A percentile compares a stretch with the other conserved stretches of the same genome.
phyloP scores from a whole-genome alignment of 176 grass and related monocot species.

The Chloris gayana region DNA sequence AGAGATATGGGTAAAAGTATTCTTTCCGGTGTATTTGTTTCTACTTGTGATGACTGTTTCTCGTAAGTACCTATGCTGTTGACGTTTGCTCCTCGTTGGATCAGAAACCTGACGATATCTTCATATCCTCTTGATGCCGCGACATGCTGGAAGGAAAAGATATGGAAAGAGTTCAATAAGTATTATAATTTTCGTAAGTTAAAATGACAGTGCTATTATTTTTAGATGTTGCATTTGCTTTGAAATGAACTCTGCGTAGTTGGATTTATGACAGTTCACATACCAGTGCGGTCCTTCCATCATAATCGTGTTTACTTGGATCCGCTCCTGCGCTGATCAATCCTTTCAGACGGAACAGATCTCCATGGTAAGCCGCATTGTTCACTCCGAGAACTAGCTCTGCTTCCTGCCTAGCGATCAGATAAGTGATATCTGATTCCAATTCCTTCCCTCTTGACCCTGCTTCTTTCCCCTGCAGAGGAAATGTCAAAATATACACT shows the following conservation, averaged over 20 bases:
- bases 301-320: slow-evolving; percentile 78
- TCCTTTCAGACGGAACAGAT: slow-evolving; percentile 63
- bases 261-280: slow-evolving; percentile 19
- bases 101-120: slow-evolving; percentile 75
- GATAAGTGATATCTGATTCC: slow-evolving; percentile 67
- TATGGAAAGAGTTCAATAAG: background rate
- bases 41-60: background rate
- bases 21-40: background rate
- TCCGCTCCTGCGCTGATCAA: slow-evolving; percentile 86
- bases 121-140: slow-evolving; percentile 79
- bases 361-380: slow-evolving; percentile 80
- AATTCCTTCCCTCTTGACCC: slow-evolving; percentile 65
- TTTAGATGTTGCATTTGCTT: background rate
- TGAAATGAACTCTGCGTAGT: background rate
- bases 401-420: slow-evolving; percentile 86
- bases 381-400: slow-evolving; percentile 75
- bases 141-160: slow-evolving; percentile 64
- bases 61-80: slow-evolving; percentile 70
- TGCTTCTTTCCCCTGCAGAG: slow-evolving; percentile 45
- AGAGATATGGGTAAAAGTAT: background rate
- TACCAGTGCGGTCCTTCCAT: slow-evolving; percentile 84
- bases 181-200: background rate
- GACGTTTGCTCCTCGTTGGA: slow-evolving; percentile 62
- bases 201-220: background rate
- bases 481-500: background rate